These are phyloP conservation scores for Neofusicoccum umdonicola DNA, from an alignment of 2,329 filamentous ascomycete species.

Conservation along the genomic window DNA sequence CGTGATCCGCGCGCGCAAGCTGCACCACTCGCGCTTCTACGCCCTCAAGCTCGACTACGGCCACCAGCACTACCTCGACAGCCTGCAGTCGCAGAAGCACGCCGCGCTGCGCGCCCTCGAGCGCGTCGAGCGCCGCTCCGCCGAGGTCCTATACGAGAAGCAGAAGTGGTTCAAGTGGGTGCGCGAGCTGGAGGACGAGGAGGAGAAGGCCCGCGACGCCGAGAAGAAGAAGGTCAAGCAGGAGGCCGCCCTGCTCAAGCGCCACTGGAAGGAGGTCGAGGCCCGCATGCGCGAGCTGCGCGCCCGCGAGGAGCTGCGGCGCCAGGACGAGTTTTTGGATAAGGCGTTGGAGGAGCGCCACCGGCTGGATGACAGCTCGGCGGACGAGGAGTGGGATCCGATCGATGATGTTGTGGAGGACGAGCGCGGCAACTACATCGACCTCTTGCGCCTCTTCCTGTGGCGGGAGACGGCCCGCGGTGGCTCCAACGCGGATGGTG, in stretches of 20 bases:
- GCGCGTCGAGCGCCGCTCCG: slow-evolving; percentile 42
- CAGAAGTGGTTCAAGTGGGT: slow-evolving; percentile 53
- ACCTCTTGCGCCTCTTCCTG: slow-evolving; percentile 47
- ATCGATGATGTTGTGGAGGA: slow-evolving; percentile 49
- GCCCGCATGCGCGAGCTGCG: slow-evolving; percentile 40
- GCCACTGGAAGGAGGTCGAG: slow-evolving; percentile 47
- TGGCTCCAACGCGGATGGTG: background rate
- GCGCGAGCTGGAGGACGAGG: slow-evolving; percentile 43
- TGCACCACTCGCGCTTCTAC: slow-evolving; percentile 46
- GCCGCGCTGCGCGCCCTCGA: slow-evolving; percentile 42
- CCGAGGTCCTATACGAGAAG: slow-evolving; percentile 45
- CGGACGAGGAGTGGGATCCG: slow-evolving; percentile 48
- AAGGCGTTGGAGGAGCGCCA: slow-evolving; percentile 43
- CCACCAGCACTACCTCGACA: slow-evolving; percentile 42
- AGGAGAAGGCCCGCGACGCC: slow-evolving; percentile 46
- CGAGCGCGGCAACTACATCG: slow-evolving; percentile 44
- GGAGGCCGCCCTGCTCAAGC: slow-evolving; percentile 48
- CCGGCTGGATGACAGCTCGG: slow-evolving; percentile 31
- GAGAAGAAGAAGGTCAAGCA: slow-evolving; percentile 51
- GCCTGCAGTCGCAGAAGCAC: slow-evolving; percentile 38
- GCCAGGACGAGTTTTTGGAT: slow-evolving; percentile 47
- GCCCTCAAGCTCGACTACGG: slow-evolving; percentile 44
- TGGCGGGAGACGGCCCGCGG: slow-evolving; percentile 34
- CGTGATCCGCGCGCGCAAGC: slow-evolving; percentile 42
- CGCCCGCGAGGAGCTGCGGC: slow-evolving; percentile 42